Evolutionary conservation across 2,329 filamentous ascomycete species (phyloP).

Genomic region (Penicillium capsulatum): DNA sequence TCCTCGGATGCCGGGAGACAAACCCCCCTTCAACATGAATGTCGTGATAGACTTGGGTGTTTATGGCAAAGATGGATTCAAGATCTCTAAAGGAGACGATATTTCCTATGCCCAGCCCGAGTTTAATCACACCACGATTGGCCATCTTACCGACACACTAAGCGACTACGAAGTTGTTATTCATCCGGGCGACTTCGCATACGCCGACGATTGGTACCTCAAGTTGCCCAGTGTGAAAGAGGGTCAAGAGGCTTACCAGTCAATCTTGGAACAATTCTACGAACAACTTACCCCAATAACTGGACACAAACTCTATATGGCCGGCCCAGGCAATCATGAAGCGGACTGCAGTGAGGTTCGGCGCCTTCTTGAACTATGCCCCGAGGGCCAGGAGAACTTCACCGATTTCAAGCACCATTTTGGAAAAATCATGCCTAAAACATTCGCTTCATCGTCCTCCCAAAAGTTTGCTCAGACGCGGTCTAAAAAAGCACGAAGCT

Average conservation of each 20-base stretch:
- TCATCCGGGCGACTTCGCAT: constrained; percentile 12
- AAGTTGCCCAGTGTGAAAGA: constrained; percentile 13
- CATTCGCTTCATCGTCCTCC: too few relatives aligned
- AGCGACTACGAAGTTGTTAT: too few relatives aligned
- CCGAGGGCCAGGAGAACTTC: constrained; percentile 23
- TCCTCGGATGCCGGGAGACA: constrained; percentile 7
- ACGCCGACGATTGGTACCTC: constrained; percentile 15
- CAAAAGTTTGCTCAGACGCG: too few relatives aligned
- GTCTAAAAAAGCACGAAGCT: constrained; percentile 14
- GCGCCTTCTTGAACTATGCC: constrained; percentile 20
- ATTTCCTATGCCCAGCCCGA: constrained; percentile 9
- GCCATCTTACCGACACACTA: too few relatives aligned
- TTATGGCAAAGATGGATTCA: constrained; percentile 3
- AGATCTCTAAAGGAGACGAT: constrained; percentile 6
- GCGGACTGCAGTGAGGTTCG: constrained; percentile 10
- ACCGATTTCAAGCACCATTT: constrained; percentile 24
- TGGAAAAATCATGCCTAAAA: constrained; percentile 17
- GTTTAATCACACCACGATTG: too few relatives aligned
- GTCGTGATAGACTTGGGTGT: constrained; percentile 10
- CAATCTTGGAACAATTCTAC: constrained; percentile 13
- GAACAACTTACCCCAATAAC: constrained; percentile 10
- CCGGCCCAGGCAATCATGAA: constrained; percentile 15
- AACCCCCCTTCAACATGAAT: too few relatives aligned
- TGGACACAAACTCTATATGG: constrained; percentile 12
- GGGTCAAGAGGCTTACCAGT: constrained; percentile 8